These are phyloP conservation scores for Gnaphalium uliginosum DNA, from an alignment of 129 eudicot species.

Conservation along the genomic window DNA sequence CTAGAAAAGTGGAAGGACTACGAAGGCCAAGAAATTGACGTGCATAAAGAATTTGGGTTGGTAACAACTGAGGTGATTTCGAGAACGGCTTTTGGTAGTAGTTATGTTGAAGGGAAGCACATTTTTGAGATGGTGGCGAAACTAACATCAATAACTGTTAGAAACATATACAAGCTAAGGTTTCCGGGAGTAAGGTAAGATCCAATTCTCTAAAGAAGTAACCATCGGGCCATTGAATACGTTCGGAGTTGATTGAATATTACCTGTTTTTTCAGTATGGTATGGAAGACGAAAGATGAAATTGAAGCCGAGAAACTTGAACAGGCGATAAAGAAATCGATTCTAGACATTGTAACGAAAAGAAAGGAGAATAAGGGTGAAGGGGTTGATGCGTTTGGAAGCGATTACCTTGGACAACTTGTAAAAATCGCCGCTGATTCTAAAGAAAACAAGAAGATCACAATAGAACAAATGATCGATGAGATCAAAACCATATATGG, in stretches of 20 bases:
- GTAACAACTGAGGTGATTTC: slow-evolving; percentile 78
- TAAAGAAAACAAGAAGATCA: slow-evolving; percentile 31
- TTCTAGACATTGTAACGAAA: slow-evolving; percentile 43
- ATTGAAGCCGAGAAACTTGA: slow-evolving; percentile 61
- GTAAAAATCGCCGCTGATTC: slow-evolving; percentile 38
- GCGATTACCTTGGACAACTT: slow-evolving; percentile 56
- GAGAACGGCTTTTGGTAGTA: slow-evolving; percentile 73
- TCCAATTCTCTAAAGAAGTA: neutral
- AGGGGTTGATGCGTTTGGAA: slow-evolving; percentile 40
- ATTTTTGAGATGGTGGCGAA: slow-evolving; percentile 68
- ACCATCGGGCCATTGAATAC: neutral
- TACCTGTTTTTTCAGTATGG: slow-evolving; percentile 28
- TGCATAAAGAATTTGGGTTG: slow-evolving; percentile 56
- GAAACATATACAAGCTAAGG: slow-evolving; percentile 52
- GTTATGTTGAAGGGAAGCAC: slow-evolving; percentile 58
- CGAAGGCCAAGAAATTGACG: slow-evolving; percentile 61
- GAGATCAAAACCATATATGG: slow-evolving; percentile 50
- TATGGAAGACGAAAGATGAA: slow-evolving; percentile 50
- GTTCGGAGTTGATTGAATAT: neutral
- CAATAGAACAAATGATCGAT: slow-evolving; percentile 51
- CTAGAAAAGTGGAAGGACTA: slow-evolving; percentile 49
- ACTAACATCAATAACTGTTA: slow-evolving; percentile 50
- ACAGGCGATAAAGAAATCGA: slow-evolving; percentile 44
- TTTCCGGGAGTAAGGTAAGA: slow-evolving; percentile 60
- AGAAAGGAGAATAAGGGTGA: slow-evolving; percentile 32